Base-by-base conservation (phyloP, 1,284 basidiomycete genomes). In the Ceratobasidium sp. region DNA sequence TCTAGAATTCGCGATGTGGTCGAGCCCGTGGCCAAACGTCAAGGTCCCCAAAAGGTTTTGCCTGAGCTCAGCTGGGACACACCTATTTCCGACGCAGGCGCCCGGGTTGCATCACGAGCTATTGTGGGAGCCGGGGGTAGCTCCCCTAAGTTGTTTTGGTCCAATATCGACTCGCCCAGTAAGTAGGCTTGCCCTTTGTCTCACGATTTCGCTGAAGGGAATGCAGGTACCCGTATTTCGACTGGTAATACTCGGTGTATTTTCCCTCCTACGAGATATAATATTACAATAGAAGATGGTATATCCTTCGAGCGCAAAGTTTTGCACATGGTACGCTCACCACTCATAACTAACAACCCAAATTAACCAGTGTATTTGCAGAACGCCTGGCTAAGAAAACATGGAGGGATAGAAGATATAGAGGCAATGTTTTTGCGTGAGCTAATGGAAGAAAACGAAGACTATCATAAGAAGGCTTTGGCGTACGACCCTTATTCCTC, bases 301-400 rank as follows among this genome's bases (percentile, higher is more conserved):
- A 12, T 38, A 7, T 54, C 62, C 1, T 54, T 67, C 7, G 62
- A 67, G 40, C 62, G 52, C 53, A 67, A 67, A 29, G 62, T 38
- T 0, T n/a, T 67, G 42, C 27, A 29, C 17, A 54, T 42, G 12
- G 62, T 67, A n/a, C 40, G 62, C 13, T 20, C 1, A 10, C 3
- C 8, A 8, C 22, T 1, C 45, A 7, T 10, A 22, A 49, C 29
- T 53, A 12, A 8, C 25, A 53, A 31, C 29, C n/a, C 3, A 12
- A 25, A 34, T n/a, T 25, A 62, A 25, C 45, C 20, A 20, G 32
- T 34, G 5, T 3, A 22, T 38, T 3, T n/a, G 13, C 17, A 67
- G 62, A 67, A 54, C 25, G n/a, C 50, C 3, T 67, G 62, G 62
- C 25, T 67, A 17, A 49, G 62, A 67, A 67, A 27, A 32, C 38